Conservation (phyloP, 495 filamentous ascomycete genomes). For the Pyrenula aspistea region DNA sequence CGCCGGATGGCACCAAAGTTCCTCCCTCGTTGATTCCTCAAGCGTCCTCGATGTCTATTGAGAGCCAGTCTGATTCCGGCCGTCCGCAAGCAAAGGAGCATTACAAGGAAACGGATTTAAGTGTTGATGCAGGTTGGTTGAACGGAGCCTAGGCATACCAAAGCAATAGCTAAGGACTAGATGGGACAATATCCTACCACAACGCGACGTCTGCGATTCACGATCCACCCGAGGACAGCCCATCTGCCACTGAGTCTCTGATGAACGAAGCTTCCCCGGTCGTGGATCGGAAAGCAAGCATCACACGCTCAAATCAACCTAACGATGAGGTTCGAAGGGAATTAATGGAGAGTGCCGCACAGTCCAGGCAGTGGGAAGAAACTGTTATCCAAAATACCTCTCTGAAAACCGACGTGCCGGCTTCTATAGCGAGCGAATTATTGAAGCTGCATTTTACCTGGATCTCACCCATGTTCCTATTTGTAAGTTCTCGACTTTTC, state of each 20-base stretch:
- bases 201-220: slow-evolving; percentile 9
- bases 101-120: slow-evolving; percentile 4
- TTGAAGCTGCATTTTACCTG: slow-evolving; percentile 15
- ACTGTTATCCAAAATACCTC: slow-evolving; percentile 1
- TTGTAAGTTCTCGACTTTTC: slow-evolving; percentile 2
- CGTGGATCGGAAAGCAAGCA: slow-evolving; percentile 1
- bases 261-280: background rate
- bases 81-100: background rate
- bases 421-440: slow-evolving; percentile 3
- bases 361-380: slow-evolving; percentile 1
- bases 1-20: background rate
- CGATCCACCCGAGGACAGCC: slow-evolving; percentile 1
- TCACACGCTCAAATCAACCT: background rate
- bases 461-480: slow-evolving; percentile 15
- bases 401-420: background rate
- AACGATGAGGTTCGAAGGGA: background rate
- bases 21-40: background rate
- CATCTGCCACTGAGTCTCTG: background rate
- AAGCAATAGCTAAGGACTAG: background rate
- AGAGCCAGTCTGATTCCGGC: background rate
- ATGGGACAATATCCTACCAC: slow-evolving; percentile 6
- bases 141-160: background rate
- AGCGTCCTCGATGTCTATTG: background rate
- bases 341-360: slow-evolving; percentile 2
- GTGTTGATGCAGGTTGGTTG: slow-evolving; percentile 3